A percentile compares a stretch with the other conserved stretches of the same genome.
phyloP scores from a whole-genome alignment of 2,329 filamentous ascomycete species.

The Exophiala phaeomuriformis region DNA sequence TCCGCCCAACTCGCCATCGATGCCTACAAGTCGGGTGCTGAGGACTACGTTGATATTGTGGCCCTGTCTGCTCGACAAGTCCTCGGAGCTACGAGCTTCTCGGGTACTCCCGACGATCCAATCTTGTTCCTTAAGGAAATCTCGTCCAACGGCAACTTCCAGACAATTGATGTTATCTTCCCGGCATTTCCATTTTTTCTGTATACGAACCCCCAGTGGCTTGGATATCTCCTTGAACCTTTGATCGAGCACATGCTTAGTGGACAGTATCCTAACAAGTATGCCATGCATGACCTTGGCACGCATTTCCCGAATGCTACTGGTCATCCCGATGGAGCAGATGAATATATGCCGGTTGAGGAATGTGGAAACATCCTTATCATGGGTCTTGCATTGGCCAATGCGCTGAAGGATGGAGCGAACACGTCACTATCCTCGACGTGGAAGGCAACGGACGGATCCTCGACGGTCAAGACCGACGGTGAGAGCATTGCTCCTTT shows the following conservation, averaged over 20 bases:
- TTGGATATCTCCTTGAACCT: conserved; percentile 71
- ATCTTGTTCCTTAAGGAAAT: conserved; percentile 80
- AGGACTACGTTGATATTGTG: conserved; percentile 69
- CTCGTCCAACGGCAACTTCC: conserved; percentile 74
- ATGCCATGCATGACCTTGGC: conserved; percentile 71
- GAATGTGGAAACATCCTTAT: conserved; percentile 78
- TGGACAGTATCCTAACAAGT: conserved; percentile 75
- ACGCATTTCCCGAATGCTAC: conserved; percentile 69
- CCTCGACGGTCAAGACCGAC: conserved; percentile 2
- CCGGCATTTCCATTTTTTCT: conserved; percentile 79
- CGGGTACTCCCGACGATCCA: conserved; percentile 62
- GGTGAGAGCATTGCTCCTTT: conserved; percentile 32
- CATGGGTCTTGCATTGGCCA: conserved; percentile 70
- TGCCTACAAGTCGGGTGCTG: conserved; percentile 65
- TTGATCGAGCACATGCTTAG: conserved; percentile 74
- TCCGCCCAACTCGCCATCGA: conserved; percentile 63
- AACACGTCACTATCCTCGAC: conserved; percentile 29
- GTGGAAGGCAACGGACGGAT: conserved; percentile 19
- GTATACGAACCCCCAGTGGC: conserved; percentile 74
- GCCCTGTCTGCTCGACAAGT: conserved; percentile 72
- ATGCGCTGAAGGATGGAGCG: conserved; percentile 48
- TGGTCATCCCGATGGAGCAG: conserved; percentile 61
- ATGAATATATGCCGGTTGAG: conserved; percentile 70
- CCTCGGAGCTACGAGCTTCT: conserved; percentile 68
- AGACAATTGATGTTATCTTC: conserved; percentile 83